These are phyloP conservation scores for Podaxis carcinomalis DNA, from an alignment of 768 basidiomycete species.

Conservation along the genomic window DNA sequence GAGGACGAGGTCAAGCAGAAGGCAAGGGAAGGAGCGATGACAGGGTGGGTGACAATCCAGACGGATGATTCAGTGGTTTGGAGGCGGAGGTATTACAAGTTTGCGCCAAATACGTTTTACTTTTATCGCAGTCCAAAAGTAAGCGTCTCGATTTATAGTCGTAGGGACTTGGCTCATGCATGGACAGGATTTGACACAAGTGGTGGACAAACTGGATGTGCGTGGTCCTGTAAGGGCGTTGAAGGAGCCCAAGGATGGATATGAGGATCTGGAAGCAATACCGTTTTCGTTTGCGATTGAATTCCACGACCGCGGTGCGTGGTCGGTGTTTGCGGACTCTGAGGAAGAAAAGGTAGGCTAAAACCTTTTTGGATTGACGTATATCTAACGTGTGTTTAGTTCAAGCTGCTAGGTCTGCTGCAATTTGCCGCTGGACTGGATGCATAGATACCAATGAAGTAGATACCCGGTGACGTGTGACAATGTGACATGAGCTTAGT, in stretches of 20 bases:
- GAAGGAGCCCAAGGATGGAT: constrained; percentile 64
- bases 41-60: constrained; percentile 64
- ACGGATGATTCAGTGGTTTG: constrained; percentile 48
- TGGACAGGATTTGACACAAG: constrained; percentile 32
- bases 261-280: constrained; percentile 63
- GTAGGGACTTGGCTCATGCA: constrained; percentile 2
- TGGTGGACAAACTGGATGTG: constrained; percentile 42
- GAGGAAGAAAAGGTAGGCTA: constrained; percentile 56
- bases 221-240: constrained; percentile 41
- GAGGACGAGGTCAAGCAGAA: constrained; percentile 37
- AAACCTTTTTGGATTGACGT: neutral
- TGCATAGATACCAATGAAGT: neutral
- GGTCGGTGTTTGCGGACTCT: constrained; percentile 58
- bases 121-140: constrained; percentile 54
- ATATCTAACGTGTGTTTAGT: constrained; percentile 23
- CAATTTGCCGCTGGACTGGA: constrained; percentile 39
- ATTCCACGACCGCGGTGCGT: constrained; percentile 45
- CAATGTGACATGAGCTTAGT: constrained; percentile 13
- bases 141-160: constrained; percentile 12
- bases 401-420: constrained; percentile 42
- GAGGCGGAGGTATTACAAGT: constrained; percentile 63
- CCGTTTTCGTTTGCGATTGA: constrained; percentile 64
- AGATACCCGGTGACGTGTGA: neutral
- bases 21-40: constrained; percentile 30
- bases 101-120: constrained; percentile 40